Evolutionary conservation across 176 grass and related monocot genomes (phyloP).

Genomic region (Avena atlantica): DNA sequence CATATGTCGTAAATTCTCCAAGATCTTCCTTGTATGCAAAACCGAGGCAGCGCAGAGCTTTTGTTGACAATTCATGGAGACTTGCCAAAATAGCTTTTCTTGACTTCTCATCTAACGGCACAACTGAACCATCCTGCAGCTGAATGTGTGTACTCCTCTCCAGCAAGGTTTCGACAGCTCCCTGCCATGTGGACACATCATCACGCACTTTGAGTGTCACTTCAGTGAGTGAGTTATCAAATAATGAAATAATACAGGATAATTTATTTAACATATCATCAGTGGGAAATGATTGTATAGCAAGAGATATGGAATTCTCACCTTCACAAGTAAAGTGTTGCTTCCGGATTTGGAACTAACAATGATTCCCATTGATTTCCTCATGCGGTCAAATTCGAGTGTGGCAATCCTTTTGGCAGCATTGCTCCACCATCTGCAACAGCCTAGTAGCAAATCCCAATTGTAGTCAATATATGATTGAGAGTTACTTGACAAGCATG

Average conservation of each 20-base stretch:
- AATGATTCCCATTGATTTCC: slow-evolving; percentile 96
- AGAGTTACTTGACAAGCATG: not conserved
- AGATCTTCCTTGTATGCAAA: slow-evolving; percentile 94
- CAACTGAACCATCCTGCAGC: slow-evolving; percentile 78
- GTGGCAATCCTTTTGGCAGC: slow-evolving; percentile 78
- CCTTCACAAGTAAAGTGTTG: slow-evolving; percentile 90
- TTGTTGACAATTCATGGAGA: slow-evolving; percentile 88
- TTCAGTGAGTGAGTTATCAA: not conserved
- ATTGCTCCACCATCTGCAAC: slow-evolving; percentile 79
- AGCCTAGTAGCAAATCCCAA: slow-evolving; percentile 53
- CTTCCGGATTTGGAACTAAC: slow-evolving; percentile 68
- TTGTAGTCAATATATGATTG: not conserved
- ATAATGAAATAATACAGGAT: not conserved
- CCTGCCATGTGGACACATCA: slow-evolving; percentile 58
- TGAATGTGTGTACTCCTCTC: slow-evolving; percentile 84
- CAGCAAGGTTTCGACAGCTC: slow-evolving; percentile 91
- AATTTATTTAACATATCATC: slow-evolving; percentile 13
- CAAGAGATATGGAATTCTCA: slow-evolving; percentile 26
- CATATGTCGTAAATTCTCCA: slow-evolving; percentile 78
- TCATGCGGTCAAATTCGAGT: slow-evolving; percentile 80
- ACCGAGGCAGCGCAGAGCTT: slow-evolving; percentile 93
- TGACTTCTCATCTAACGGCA: slow-evolving; percentile 71
- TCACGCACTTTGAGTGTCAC: slow-evolving; percentile 25
- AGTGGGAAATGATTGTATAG: slow-evolving; percentile 10
- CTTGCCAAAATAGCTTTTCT: slow-evolving; percentile 63